Evolutionary conservation across 169 alveolate species (phyloP), one percentile per base, ranked within the genome.

Genomic region (Plasmodium inui): DNA sequence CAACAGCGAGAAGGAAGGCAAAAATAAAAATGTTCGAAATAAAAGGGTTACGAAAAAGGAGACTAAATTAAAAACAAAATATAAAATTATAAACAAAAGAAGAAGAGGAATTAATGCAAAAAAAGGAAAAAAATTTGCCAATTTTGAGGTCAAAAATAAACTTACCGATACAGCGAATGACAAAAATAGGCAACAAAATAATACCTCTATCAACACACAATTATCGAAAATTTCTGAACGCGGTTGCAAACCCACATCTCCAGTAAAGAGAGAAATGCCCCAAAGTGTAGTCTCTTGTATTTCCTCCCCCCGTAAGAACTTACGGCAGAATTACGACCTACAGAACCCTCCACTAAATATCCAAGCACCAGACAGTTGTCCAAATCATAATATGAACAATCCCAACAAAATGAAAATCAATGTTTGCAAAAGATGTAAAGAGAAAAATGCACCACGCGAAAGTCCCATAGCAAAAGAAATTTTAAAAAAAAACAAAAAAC

Each of bases 401-500:
- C 44, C 81, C 84, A 86, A 30, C 44, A 76, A 86, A 32, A 50
- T 86, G 26, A 78, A 70, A 55, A 37, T 74, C 37, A 53, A 86
- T 53, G 39, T 70, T 12, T 86, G 93, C 71, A 74, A 53, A 76
- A 39, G 28, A 8, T 86, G 93, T 78, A 53, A 86, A 55, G 81
- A 74, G 37, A 76, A 28, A 74, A 73, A 67, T 32, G 34, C 32
- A 73, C 12, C 55, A 76, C 84, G 34, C 73, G 84, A 67, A 84
- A 71, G 84, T 72, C 34, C 50, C 82, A 19, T 73, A 78, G 53
- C 94, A 78, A 93, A 79, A 39, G 81, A 30, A 70, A 76, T 32
- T 83, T 70, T 19, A 46, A 22, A 57, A 53, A 86, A 67, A 67
- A 22, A 67, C 76, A 67, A 41, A 76, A 86, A 53, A 8, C 19